Evolutionary conservation across 306 rosid species (phyloP), one percentile per base, ranked within the genome.

Genomic region (Sophora flavescens): DNA sequence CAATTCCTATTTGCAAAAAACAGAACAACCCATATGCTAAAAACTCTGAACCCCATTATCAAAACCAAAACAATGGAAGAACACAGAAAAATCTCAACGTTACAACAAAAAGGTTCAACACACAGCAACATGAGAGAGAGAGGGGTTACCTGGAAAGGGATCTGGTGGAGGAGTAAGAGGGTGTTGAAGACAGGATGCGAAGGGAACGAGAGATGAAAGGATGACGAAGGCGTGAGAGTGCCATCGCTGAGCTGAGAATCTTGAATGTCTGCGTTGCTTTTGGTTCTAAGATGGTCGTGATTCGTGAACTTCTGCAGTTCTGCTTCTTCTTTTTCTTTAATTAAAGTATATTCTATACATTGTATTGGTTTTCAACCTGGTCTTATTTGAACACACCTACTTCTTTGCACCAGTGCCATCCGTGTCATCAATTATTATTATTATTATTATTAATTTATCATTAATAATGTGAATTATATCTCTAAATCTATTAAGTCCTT

Each of bases 191-290:
- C 57, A 86, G 88, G 54, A 89, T 68, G 4, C 96, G 99, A 77
- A 89, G 69, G 79, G 87, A 87, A 3, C 88, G 91, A 66, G 85
- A 86, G 83, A 95, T 70, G 81, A 90, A 85, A 33, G 93, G 91
- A 59, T 86, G 85, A 30, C 97, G 91, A 82, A 95, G 96, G 78
- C 97, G 96, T 22, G 93, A 86, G 76, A 95, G 96, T 66, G 90
- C 94, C 99, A 92, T 92, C 8, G 28, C 76, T 33, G 42, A 22
- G 4, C 15, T 13, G 48, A 52, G 50, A 71, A 63, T 54, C 57
- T 45, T n/a, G 58, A 15, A 5, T 41, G 56, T n/a, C 5, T 38
- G 60, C 36, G 47, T 35, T 8, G 76, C 15, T 65, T 65, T 45
- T 32, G 44, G 48, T 59, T 48, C 13, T 42, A 32, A 36, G 36